Base-by-base conservation (phyloP, 2,329 filamentous ascomycete species). In the Colletotrichum agaves region DNA sequence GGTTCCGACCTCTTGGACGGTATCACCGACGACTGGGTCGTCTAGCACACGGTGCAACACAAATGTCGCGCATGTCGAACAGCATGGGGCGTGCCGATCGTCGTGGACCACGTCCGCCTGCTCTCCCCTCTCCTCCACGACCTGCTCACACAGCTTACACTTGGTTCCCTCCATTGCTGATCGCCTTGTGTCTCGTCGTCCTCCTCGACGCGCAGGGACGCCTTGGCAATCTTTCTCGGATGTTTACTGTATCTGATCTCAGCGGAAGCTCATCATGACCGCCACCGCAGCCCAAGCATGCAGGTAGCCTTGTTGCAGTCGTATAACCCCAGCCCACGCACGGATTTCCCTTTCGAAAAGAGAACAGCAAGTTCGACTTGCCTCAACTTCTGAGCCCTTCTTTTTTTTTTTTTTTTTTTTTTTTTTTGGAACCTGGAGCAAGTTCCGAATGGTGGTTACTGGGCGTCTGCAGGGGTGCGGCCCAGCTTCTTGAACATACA, bases 11-110 rank as follows among this genome's bases (percentile, higher is more conserved):
- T 49, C 21, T 41, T 70, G 63, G 63, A 68, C 41, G 64, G 64
- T 59, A 43, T 64, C 55, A 67, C 66, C 41, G 31, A 61, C 21
- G 55, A 50, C n/a, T 67, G 49, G 68, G 58, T 74, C 35, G 39
- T 41, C 35, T 53, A 39, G 61, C 64, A 59, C 41, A 53, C 49
- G 62, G 75, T 77, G 71, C 73, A 71, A 78, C 76, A 67, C 71
- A 73, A 72, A 73, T 71, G 66, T 70, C 62, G 65, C 60, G 63
- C 69, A 72, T 58, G 70, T 74, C 71, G 70, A 72, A 64, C 61
- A 62, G 56, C 39, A 67, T 13, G 58, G 44, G 49, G 35, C 37
- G 27, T 52, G 43, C 19, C 23, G 65, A 65, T 53, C 56, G 39
- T n/a, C 52, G 37, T 21, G 21, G 39, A 21, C 31, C 39, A 59